A percentile compares a stretch with the other conserved stretches of the same genome.
phyloP scores from a whole-genome alignment of 1,139 yeast genomes.

The Sugiyamaella grinbergsii region DNA sequence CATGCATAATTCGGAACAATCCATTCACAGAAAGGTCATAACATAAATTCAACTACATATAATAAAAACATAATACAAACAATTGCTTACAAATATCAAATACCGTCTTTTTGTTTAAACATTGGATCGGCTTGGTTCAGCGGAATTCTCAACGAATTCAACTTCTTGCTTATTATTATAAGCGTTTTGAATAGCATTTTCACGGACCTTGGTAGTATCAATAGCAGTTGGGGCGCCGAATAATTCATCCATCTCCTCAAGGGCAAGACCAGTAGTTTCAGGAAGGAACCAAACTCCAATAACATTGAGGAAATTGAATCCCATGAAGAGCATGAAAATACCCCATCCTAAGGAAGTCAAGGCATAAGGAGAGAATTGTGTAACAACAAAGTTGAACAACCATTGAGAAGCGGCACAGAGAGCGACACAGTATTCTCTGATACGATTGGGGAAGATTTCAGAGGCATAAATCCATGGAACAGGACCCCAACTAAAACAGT shows the following conservation, averaged over 20 bases:
- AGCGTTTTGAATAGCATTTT: slow-evolving; percentile 17
- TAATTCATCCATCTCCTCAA: slow-evolving; percentile 65
- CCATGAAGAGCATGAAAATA: slow-evolving; percentile 68
- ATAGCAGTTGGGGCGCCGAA: slow-evolving; percentile 27
- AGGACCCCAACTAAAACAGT: slow-evolving; percentile 72
- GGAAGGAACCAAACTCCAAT: slow-evolving; percentile 61
- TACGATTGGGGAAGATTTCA: slow-evolving; percentile 59
- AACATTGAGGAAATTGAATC: slow-evolving; percentile 57
- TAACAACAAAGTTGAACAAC: slow-evolving; percentile 80
- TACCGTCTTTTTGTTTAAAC: no score
- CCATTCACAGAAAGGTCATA: no score
- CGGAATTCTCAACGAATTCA: slow-evolving; percentile 15
- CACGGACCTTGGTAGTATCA: slow-evolving; percentile 18
- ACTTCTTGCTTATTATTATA: slow-evolving; percentile 18
- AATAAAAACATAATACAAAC: no score
- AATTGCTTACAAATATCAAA: no score
- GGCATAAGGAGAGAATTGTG: slow-evolving; percentile 59
- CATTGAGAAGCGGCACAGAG: slow-evolving; percentile 72
- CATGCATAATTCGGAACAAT: no score
- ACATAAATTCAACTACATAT: no score
- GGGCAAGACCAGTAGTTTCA: slow-evolving; percentile 72
- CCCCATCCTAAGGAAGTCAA: slow-evolving; percentile 56
- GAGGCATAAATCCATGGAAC: slow-evolving; percentile 61
- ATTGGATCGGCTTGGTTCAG: no score
- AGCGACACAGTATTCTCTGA: slow-evolving; percentile 57